phyloP scores from a whole-genome alignment of 768 basidiomycete species.

The Lactifluus echinatus region DNA sequence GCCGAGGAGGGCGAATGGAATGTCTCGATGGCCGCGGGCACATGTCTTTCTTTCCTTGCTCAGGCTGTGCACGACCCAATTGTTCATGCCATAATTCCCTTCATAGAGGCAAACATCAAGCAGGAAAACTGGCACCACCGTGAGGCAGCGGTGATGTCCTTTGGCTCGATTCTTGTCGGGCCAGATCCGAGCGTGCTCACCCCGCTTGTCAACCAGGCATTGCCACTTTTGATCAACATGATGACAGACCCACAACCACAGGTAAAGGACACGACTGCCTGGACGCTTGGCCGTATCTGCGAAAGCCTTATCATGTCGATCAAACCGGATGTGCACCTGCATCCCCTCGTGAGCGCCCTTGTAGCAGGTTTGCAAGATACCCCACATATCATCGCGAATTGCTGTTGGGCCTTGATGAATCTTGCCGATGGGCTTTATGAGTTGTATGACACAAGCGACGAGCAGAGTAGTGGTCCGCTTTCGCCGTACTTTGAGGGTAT shows the following conservation, averaged over 20 bases:
- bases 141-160: conserved; percentile 97
- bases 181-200: conserved; percentile 83
- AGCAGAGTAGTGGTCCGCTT: conserved; percentile 51
- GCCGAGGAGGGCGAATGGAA: conserved; percentile 99
- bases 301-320: conserved; percentile 81
- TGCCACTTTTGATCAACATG: conserved; percentile 92
- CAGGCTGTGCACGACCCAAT: conserved; percentile 86
- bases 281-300: conserved; percentile 94
- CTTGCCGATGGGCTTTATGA: conserved; percentile 83
- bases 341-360: conserved; percentile 72
- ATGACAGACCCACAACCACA: conserved; percentile 79
- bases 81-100: conserved; percentile 90
- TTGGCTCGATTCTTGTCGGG: conserved; percentile 95
- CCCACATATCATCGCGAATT: conserved; percentile 84
- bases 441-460: conserved; percentile 52
- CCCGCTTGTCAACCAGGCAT: conserved; percentile 87
- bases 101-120: conserved; percentile 95
- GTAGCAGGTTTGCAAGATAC: conserved; percentile 73
- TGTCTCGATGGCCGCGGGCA: conserved; percentile 92
- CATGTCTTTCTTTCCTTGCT: conserved; percentile 82
- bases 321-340: conserved; percentile 83
- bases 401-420: conserved; percentile 96
- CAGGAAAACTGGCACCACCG: conserved; percentile 88
- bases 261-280: conserved; percentile 95
- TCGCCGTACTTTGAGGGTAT: conserved; percentile 87